Evolutionary conservation across 306 rosid species (phyloP).

Genomic region (Corylus americana): DNA sequence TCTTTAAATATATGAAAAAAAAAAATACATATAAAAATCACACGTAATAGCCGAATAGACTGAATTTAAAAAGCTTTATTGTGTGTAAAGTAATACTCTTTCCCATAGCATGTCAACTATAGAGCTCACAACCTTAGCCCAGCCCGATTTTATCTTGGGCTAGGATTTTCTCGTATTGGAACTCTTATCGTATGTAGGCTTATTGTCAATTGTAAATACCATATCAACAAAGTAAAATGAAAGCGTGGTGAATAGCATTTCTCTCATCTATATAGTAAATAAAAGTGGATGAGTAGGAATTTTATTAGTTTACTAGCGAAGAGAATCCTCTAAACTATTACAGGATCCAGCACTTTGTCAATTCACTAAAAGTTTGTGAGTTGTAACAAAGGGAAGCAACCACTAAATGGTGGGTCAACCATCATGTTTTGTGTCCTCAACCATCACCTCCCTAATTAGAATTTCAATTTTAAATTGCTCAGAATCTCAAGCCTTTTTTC

Average conservation of each 20-base stretch:
- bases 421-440: not conserved
- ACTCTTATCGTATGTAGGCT: too few species aligned
- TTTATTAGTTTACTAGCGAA: not conserved
- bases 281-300: too few species aligned
- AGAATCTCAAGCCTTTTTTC: constrained; percentile 9
- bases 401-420: not conserved
- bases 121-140: not conserved
- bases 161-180: not conserved
- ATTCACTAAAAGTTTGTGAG: not conserved
- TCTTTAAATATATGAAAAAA: too few species aligned
- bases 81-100: too few species aligned
- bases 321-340: not conserved
- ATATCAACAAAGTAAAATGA: too few species aligned
- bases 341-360: not conserved
- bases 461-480: not conserved
- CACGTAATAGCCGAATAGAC: too few species aligned
- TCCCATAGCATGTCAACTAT: not conserved
- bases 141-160: not conserved
- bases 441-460: not conserved
- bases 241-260: too few species aligned
- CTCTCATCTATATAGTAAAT: too few species aligned
- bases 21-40: too few species aligned
- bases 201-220: too few species aligned
- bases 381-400: not conserved
- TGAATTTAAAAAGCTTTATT: too few species aligned